Evolutionary conservation across 371 early-diverging fungal genomes (phyloP).

Genomic region (Circinella umbellata): DNA sequence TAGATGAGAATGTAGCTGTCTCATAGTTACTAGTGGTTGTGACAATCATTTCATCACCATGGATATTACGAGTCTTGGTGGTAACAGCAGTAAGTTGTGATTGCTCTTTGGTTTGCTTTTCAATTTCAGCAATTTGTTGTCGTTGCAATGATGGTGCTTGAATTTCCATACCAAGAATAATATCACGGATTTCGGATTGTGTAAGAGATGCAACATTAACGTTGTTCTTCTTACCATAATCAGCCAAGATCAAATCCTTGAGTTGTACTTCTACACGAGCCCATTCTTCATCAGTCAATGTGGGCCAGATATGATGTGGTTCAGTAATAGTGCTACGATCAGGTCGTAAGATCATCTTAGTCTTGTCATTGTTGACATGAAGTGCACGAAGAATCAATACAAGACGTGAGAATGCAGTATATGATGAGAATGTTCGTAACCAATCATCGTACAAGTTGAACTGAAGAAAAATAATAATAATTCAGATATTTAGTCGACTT

Average conservation of each 20-base stretch:
- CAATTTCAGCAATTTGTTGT: slow-evolving; percentile 97
- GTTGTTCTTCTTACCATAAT: slow-evolving; percentile 99
- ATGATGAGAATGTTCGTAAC: slow-evolving; percentile 91
- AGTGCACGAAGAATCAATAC: slow-evolving; percentile 96
- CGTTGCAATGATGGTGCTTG: slow-evolving; percentile 96
- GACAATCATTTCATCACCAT: slow-evolving; percentile 98
- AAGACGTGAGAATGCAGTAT: slow-evolving; percentile 98
- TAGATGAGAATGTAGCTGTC: slow-evolving; percentile 94
- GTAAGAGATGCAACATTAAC: slow-evolving; percentile 97
- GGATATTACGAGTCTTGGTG: slow-evolving; percentile 95
- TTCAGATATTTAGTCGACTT: too few relatives aligned
- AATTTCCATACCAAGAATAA: slow-evolving; percentile 99
- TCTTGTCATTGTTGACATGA: slow-evolving; percentile 95
- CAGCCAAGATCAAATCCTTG: slow-evolving; percentile 97
- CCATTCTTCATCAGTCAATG: slow-evolving; percentile 97
- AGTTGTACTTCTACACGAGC: slow-evolving; percentile 94
- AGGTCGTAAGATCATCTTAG: slow-evolving; percentile 94
- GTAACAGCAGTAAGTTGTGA: slow-evolving; percentile 95
- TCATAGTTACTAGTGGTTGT: slow-evolving; percentile 98
- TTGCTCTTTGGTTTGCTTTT: slow-evolving; percentile 93
- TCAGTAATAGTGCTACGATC: slow-evolving; percentile 93
- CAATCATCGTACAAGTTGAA: slow-evolving; percentile 96
- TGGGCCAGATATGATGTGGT: slow-evolving; percentile 98
- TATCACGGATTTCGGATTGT: slow-evolving; percentile 97
- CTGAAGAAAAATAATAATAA: slow-evolving; percentile 24